These are phyloP conservation scores for Macrocybe gigantea DNA, from an alignment of 768 basidiomycete genomes.

Conservation along the genomic window DNA sequence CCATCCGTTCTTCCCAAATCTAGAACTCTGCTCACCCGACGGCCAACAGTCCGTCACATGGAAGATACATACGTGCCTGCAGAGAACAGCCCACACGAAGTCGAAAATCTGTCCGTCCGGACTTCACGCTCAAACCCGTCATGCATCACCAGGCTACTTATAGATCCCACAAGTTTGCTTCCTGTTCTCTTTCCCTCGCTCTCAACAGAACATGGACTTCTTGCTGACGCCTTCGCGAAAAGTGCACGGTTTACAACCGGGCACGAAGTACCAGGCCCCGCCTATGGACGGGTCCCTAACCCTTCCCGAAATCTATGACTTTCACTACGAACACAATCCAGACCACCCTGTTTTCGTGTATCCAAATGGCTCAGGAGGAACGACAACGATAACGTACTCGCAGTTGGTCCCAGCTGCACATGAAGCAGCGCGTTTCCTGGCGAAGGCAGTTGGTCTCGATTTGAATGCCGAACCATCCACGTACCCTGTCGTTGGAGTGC, in stretches of 20 bases:
- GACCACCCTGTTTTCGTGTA: conserved; percentile 5
- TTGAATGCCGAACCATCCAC: neutral
- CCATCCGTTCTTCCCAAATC: no score
- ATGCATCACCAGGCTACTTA: no score
- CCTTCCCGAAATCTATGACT: conserved; percentile 9
- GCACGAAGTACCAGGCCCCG: neutral
- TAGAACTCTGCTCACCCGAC: no score
- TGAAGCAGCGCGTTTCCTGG: conserved; percentile 4
- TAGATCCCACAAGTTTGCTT: no score
- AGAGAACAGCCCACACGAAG: no score
- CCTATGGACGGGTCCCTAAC: conserved; percentile 6
- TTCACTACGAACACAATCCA: conserved; percentile 7
- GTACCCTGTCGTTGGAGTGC: conserved; percentile 4
- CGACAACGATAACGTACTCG: conserved; percentile 1
- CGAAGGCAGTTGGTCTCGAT: neutral
- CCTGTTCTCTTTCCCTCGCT: no score
- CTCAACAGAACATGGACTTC: conserved; percentile 1
- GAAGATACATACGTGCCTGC: no score
- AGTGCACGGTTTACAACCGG: no score
- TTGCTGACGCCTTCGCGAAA: neutral
- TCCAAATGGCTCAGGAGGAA: neutral
- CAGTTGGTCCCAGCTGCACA: conserved; percentile 9
- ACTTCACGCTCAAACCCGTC: no score
- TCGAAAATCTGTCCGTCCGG: no score
- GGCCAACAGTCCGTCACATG: no score